phyloP scores from a whole-genome alignment of 345 rosid genomes.

The Microthlaspi erraticum region DNA sequence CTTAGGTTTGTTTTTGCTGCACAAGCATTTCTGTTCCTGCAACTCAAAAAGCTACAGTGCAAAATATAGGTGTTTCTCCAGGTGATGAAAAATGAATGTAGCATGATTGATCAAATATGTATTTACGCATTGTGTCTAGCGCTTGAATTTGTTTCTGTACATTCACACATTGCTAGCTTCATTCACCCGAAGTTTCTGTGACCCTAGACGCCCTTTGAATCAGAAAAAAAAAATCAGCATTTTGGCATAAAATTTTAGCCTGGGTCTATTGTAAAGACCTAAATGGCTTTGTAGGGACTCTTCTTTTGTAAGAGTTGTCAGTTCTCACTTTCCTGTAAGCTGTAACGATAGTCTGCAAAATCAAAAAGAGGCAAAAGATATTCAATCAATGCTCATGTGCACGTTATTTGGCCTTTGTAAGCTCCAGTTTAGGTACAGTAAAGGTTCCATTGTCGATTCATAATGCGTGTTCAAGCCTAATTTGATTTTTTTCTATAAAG shows the following conservation, averaged over 20 bases:
- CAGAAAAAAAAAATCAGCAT: not conserved
- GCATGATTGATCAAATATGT: conserved; percentile 11
- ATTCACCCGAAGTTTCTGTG: conserved; percentile 4
- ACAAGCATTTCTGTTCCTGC: conserved; percentile 9
- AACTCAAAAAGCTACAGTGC: conserved; percentile 7
- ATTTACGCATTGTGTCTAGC: not conserved
- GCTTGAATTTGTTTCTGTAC: conserved; percentile 15
- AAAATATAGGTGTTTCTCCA: not conserved
- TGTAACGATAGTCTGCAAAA: conserved; percentile 23
- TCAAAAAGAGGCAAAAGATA: conserved; percentile 11
- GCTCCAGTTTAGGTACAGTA: conserved; percentile 3
- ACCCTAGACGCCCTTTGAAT: not conserved
- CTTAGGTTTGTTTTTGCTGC: conserved; percentile 12
- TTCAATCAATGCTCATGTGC: not conserved
- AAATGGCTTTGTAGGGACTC: not conserved
- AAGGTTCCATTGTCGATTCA: conserved; percentile 6
- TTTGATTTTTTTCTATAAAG: not conserved
- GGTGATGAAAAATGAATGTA: not conserved
- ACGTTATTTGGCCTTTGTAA: not conserved
- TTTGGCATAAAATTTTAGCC: not conserved
- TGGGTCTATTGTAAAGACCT: conserved; percentile 9
- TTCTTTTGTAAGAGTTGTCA: not conserved
- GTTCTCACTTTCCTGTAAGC: conserved; percentile 19
- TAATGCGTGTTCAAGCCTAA: conserved; percentile 6
- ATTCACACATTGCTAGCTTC: conserved; percentile 20